phyloP scores from a whole-genome alignment of 176 grass and related monocot species.

The Oryza coarctata region DNA sequence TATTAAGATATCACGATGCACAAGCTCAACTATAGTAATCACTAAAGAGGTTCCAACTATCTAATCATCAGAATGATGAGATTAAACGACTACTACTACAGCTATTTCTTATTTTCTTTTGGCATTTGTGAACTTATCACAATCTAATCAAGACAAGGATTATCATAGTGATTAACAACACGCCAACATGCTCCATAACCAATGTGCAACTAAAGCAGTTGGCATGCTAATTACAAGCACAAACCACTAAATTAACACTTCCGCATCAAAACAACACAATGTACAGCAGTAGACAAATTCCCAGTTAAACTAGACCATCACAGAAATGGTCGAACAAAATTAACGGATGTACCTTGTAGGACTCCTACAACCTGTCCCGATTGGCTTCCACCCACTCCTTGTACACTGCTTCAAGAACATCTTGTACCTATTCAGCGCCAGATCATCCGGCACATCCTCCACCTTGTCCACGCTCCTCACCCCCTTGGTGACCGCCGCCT shows the following conservation, averaged over 20 bases:
- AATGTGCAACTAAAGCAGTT: not conserved
- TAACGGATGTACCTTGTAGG: conserved; percentile 65
- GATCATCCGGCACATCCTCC: conserved; percentile 47
- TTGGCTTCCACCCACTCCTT: conserved; percentile 93
- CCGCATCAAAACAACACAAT: not conserved
- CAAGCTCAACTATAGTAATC: not conserved
- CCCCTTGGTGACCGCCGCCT: conserved; percentile 38
- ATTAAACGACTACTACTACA: not conserved
- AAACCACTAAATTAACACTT: not conserved
- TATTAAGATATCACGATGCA: not conserved
- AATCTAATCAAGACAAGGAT: not conserved
- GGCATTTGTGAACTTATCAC: not conserved
- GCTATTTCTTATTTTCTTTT: not conserved
- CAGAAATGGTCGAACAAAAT: not conserved
- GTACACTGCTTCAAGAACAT: conserved; percentile 94
- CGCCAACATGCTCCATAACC: not conserved
- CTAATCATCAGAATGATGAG: not conserved
- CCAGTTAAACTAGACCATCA: not conserved
- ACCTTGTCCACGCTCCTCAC: conserved; percentile 50
- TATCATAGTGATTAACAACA: not conserved
- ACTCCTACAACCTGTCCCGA: conserved; percentile 69
- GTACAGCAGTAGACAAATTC: not conserved
- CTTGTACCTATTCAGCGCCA: conserved; percentile 72
- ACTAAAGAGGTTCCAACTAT: not conserved
- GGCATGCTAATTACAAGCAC: not conserved